A percentile compares a stretch with the other conserved stretches of the same genome.
phyloP scores from a whole-genome alignment of 768 basidiomycete species.

The Pulveroboletus sp. region DNA sequence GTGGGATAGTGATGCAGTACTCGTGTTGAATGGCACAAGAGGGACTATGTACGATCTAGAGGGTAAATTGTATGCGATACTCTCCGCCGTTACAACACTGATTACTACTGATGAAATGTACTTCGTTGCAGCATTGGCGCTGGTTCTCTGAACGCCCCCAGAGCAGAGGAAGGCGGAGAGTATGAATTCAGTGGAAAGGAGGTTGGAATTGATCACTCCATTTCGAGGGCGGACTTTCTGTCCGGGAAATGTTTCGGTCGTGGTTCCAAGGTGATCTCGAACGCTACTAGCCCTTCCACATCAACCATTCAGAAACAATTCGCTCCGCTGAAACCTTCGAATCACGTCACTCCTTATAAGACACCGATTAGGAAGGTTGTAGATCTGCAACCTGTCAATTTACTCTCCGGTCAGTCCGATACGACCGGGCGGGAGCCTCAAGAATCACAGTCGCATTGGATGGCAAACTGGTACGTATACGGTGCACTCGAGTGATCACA shows the following conservation, averaged over 20 bases:
- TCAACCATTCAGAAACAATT: conserved; percentile 30
- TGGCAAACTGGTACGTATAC: conserved; percentile 57
- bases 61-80: conserved; percentile 53
- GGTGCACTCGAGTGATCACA: neutral
- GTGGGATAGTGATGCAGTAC: conserved; percentile 82
- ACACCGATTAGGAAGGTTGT: conserved; percentile 29
- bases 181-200: conserved; percentile 51
- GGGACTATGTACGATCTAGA: conserved; percentile 57
- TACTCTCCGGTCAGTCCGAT: conserved; percentile 23
- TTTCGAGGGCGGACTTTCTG: conserved; percentile 52
- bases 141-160: conserved; percentile 43
- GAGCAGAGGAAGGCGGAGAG: conserved; percentile 34
- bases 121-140: conserved; percentile 40
- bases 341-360: conserved; percentile 18
- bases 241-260: conserved; percentile 63
- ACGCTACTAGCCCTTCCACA: conserved; percentile 17
- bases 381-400: conserved; percentile 38
- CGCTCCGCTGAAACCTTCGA: conserved; percentile 29
- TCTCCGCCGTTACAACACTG: neutral
- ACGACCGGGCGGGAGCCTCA: conserved; percentile 4
- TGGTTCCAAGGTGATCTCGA: conserved; percentile 20
- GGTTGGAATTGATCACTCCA: conserved; percentile 56
- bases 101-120: neutral
- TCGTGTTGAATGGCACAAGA: conserved; percentile 44
- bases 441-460: conserved; percentile 46